These are phyloP conservation scores for Escallonia herrerae DNA, from an alignment of 129 eudicot genomes.

Conservation along the genomic window DNA sequence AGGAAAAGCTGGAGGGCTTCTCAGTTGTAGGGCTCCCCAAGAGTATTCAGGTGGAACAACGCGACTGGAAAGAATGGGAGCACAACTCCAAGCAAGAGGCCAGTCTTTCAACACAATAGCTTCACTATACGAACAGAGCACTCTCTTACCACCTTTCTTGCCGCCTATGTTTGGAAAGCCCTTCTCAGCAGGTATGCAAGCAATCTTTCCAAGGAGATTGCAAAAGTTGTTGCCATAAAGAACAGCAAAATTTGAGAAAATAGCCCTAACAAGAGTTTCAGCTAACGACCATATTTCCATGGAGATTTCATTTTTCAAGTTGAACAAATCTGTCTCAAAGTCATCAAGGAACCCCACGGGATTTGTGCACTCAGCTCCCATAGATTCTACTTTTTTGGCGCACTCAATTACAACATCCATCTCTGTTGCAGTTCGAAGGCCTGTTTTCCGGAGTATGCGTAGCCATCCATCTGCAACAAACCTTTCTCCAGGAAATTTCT, in stretches of 20 bases:
- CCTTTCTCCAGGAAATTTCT: slow-evolving; percentile 89
- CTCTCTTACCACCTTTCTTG: slow-evolving; percentile 78
- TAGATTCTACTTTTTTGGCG: slow-evolving; percentile 88
- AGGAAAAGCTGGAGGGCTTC: slow-evolving; percentile 81
- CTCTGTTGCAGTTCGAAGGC: slow-evolving; percentile 69
- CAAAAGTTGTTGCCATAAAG: slow-evolving; percentile 89
- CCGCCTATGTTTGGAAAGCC: slow-evolving; percentile 89
- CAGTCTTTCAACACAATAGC: slow-evolving; percentile 86
- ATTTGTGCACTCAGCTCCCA: slow-evolving; percentile 64
- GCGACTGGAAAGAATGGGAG: slow-evolving; percentile 75
- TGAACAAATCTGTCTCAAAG: slow-evolving; percentile 49
- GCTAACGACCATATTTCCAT: slow-evolving; percentile 78
- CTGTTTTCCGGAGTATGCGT: slow-evolving; percentile 64
- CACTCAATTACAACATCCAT: slow-evolving; percentile 83
- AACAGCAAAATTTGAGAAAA: slow-evolving; percentile 88
- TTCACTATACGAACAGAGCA: slow-evolving; percentile 73
- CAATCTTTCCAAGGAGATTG: slow-evolving; percentile 77
- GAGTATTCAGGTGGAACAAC: slow-evolving; percentile 93
- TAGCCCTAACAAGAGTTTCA: slow-evolving; percentile 65
- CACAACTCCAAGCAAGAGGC: slow-evolving; percentile 97
- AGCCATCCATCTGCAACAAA: slow-evolving; percentile 91
- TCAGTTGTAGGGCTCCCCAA: slow-evolving; percentile 80
- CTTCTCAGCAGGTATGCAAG: slow-evolving; percentile 83
- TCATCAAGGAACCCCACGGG: slow-evolving; percentile 42
- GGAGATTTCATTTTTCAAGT: slow-evolving; percentile 57